Base-by-base conservation (phyloP, 2,329 filamentous ascomycete species). In the Achaetomium macrosporum region DNA sequence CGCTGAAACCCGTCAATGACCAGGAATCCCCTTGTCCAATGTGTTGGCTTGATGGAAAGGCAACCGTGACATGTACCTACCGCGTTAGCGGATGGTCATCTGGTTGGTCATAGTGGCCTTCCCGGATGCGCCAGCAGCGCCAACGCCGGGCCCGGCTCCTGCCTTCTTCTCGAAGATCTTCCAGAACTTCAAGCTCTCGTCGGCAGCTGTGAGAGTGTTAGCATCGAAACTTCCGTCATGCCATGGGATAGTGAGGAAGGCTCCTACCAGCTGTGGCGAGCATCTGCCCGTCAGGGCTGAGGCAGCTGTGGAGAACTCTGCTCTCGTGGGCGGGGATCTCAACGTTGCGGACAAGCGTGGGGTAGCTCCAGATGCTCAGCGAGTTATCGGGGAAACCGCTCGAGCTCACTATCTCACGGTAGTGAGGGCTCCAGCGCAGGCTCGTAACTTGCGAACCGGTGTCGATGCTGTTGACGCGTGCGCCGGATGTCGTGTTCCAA, bases 111-210 rank as follows among this genome's bases (percentile, higher is more conserved):
- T 87, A 65, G 88, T 84, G 51, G 87, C 90, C 75, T 92, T 92
- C 71, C 81, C 82, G 46, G 85, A 85, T 55, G 86, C 76, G 58
- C 83, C 84, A 54, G 84, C 79, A 62, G 81, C 78, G 56, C 82
- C 79, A 50, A 84, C 76, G 45, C 83, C 81, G 47, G 84, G 81
- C 56, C 81, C 75, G 54, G 81, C 76, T 51, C 90, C 90, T 16
- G 91, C 78, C 82, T 96, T 97, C 82, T 96, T 96, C 81, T 99
- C 93, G 67, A 99, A 99, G 64, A 99, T 81, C 84, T 99, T 99
- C 93, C 93, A 99, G 80, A 99, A 99, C 77, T 99, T 99, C 71
- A 99, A 79, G 67, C 87, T 92, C 78, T 99, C 93, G 65, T 99
- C 93, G 36, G 92, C 91, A 63, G 92, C 88, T 83, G 36, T 44